These are phyloP conservation scores for Plenodomus tracheiphilus DNA, from an alignment of 2,329 filamentous ascomycete genomes.

Conservation along the genomic window DNA sequence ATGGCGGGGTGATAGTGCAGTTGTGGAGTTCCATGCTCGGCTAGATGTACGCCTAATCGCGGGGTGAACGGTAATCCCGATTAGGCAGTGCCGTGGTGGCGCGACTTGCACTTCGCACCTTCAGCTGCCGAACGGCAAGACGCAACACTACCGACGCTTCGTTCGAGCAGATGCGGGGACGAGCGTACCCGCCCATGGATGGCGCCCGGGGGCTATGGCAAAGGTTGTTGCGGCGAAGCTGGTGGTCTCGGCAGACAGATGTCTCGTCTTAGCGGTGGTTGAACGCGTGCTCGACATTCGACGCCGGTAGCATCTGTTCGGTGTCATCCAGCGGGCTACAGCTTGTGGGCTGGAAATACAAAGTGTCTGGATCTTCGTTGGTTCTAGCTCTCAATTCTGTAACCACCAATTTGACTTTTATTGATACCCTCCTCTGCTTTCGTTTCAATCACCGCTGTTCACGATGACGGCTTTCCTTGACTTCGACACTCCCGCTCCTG, in stretches of 20 bases:
- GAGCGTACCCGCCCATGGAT: neutral
- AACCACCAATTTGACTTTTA: neutral
- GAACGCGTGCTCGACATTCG: neutral
- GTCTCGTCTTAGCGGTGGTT: neutral
- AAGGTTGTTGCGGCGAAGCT: neutral
- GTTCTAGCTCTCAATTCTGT: neutral
- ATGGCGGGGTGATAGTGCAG: neutral
- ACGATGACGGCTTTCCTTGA: slow-evolving; percentile 19
- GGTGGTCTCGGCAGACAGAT: slow-evolving; percentile 3
- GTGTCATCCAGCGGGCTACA: neutral
- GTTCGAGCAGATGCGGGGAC: neutral
- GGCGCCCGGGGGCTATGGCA: neutral
- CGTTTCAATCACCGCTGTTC: neutral
- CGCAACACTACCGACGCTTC: neutral
- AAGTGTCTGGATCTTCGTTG: slow-evolving; percentile 1
- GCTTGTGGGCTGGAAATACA: slow-evolving; percentile 4
- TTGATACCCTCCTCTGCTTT: neutral
- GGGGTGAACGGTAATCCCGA: slow-evolving; percentile 5
- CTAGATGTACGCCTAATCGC: neutral
- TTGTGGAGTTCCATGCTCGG: neutral
- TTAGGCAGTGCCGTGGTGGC: slow-evolving; percentile 3
- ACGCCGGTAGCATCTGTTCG: slow-evolving; percentile 1
- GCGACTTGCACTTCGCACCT: neutral
- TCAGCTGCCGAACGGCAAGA: neutral
- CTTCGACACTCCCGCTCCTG: slow-evolving; percentile 1